phyloP scores from a whole-genome alignment of 805 yeast species.

The Debaryomyces tyrocola region DNA sequence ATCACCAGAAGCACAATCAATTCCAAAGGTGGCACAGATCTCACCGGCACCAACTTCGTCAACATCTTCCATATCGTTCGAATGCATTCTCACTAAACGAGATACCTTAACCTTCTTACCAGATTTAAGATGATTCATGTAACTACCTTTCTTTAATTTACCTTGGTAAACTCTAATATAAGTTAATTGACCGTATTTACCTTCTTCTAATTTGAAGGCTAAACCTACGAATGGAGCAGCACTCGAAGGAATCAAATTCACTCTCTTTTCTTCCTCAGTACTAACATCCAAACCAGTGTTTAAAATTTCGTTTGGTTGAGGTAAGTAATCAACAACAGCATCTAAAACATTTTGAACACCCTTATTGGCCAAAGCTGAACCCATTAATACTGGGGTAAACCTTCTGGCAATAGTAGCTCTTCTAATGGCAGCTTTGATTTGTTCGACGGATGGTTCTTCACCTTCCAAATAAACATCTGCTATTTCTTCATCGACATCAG shows the following conservation, averaged over 20 bases:
- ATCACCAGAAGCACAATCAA: constrained; percentile 98
- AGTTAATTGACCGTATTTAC: constrained; percentile 96
- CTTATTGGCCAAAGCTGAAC: constrained; percentile 95
- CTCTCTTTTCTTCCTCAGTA: constrained; percentile 59
- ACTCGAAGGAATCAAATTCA: constrained; percentile 71
- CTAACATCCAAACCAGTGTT: constrained; percentile 84
- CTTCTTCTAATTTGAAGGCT: constrained; percentile 99
- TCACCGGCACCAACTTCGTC: constrained; percentile 96
- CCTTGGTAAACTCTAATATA: constrained; percentile 98
- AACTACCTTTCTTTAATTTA: constrained; percentile 83
- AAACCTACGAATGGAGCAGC: constrained; percentile 86
- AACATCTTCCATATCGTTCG: constrained; percentile 98
- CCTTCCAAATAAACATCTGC: constrained; percentile 93
- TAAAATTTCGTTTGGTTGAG: constrained; percentile 90
- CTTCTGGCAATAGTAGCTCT: constrained; percentile 92
- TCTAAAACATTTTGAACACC: constrained; percentile 95
- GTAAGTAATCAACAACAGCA: constrained; percentile 93
- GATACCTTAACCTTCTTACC: constrained; percentile 93
- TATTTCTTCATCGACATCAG: constrained; percentile 97
- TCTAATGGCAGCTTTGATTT: constrained; percentile 86
- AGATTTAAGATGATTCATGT: constrained; percentile 83
- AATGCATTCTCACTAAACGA: constrained; percentile 96
- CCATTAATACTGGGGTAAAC: constrained; percentile 99
- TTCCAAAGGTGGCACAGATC: constrained; percentile 98
- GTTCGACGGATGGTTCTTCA: constrained; percentile 78